Percentiles rank a stretch among this genome's conserved stretches.
Conservation (phyloP, 2,329 filamentous ascomycete genomes). For the Paecilomyces fulvus region DNA sequence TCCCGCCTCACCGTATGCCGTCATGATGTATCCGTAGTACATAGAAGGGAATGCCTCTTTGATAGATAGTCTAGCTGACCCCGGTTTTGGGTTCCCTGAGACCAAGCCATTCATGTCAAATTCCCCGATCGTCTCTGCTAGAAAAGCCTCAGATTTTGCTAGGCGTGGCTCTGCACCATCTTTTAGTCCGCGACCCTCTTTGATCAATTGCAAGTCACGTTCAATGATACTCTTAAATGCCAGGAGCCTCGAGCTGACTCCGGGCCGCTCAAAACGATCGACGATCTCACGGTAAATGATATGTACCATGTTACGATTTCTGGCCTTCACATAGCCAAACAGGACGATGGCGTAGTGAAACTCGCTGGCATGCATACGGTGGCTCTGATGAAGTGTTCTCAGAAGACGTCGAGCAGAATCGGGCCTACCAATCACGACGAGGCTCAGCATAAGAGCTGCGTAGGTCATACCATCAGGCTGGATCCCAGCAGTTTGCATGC, state of each 20-base stretch:
- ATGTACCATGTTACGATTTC: conserved; percentile 42
- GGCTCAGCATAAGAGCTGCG: conserved; percentile 51
- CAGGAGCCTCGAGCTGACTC: conserved; percentile 26
- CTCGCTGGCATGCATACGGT: conserved; percentile 30
- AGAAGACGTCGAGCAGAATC: conserved; percentile 48
- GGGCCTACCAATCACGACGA: conserved; percentile 46
- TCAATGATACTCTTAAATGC: conserved; percentile 26
- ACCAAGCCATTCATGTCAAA: conserved; percentile 34
- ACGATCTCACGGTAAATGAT: conserved; percentile 39
- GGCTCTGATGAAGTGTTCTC: conserved; percentile 28
- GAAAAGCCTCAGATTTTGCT: conserved; percentile 26
- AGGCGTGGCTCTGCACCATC: conserved; percentile 15
- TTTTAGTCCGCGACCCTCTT: conserved; percentile 5
- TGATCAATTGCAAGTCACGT: conserved; percentile 22
- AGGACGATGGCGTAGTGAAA: conserved; percentile 41
- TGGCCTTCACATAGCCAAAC: conserved; percentile 42
- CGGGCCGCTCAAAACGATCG: conserved; percentile 25
- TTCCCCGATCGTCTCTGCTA: conserved; percentile 30
- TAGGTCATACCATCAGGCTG: conserved; percentile 51
- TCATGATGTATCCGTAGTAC: conserved; percentile 50
- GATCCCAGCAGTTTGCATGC: conserved; percentile 47
- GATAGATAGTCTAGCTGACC: conserved; percentile 21
- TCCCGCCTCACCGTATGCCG: conserved; percentile 42
- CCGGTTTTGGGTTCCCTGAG: conserved; percentile 33
- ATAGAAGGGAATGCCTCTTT: conserved; percentile 39